Percentiles rank a stretch among this genome's conserved stretches.
phyloP scores from a whole-genome alignment of 1,284 basidiomycete species.

The Entoloma clypeatum region DNA sequence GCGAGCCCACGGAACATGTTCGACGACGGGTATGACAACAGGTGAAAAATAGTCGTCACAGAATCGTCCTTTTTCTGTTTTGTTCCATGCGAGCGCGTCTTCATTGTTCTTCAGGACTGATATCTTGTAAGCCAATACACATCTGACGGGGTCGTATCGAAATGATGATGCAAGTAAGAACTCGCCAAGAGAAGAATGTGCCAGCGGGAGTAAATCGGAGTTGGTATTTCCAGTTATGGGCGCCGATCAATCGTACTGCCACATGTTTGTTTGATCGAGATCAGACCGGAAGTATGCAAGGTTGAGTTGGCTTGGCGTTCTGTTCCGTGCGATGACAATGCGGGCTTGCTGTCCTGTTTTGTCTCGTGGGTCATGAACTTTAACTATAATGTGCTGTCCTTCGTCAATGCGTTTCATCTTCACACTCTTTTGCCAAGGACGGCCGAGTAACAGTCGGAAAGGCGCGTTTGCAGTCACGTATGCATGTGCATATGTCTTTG shows the following conservation, averaged over 20 bases:
- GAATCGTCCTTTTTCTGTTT: too few species aligned
- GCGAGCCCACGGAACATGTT: too few species aligned
- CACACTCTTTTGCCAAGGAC: slow-evolving; percentile 19
- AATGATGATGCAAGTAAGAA: neutral
- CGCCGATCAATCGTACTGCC: too few species aligned
- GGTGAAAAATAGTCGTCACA: too few species aligned
- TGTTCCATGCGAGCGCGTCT: slow-evolving; percentile 6
- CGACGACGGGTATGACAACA: too few species aligned
- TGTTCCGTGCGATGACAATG: neutral
- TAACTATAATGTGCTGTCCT: slow-evolving; percentile 5
- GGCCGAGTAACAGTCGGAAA: slow-evolving; percentile 17
- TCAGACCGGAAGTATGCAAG: neutral
- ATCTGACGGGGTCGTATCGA: neutral
- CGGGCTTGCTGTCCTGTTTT: neutral
- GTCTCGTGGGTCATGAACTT: slow-evolving; percentile 12
- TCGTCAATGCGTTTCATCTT: slow-evolving; percentile 2
- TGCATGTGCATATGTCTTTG: slow-evolving; percentile 21
- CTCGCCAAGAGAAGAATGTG: too few species aligned
- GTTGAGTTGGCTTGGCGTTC: neutral
- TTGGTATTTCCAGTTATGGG: too few species aligned
- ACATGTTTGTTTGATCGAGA: slow-evolving; percentile 3
- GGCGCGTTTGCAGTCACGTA: slow-evolving; percentile 19
- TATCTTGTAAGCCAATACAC: slow-evolving; percentile 5
- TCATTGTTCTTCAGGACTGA: slow-evolving; percentile 4
- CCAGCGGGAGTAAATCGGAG: too few species aligned